Conservation (phyloP, 306 rosid species). For the Benincasa hispida region DNA sequence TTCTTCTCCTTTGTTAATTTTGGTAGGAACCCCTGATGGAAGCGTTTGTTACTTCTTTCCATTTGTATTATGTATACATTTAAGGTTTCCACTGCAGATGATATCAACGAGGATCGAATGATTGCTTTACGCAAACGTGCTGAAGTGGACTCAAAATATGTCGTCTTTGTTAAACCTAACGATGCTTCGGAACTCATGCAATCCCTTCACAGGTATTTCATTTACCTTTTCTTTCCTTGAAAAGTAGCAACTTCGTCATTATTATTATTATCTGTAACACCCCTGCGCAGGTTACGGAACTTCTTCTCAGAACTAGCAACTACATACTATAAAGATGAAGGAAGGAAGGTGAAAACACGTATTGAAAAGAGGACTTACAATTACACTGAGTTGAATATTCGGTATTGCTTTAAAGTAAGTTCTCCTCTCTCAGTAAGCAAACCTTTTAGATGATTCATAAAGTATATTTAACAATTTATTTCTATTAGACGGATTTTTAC, state of each 20-base stretch:
- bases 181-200: slow-evolving; percentile 41
- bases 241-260: background rate
- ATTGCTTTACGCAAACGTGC: slow-evolving; percentile 81
- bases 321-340: slow-evolving; percentile 71
- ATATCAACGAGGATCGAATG: slow-evolving; percentile 75
- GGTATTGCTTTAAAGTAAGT: slow-evolving; percentile 84
- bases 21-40: background rate
- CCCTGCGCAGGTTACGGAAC: slow-evolving; percentile 49
- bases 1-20: background rate
- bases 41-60: background rate
- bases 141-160: slow-evolving; percentile 65
- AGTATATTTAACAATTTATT: background rate
- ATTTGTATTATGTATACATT: background rate
- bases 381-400: slow-evolving; percentile 54
- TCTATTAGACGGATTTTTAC: background rate
- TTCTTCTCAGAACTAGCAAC: slow-evolving; percentile 54
- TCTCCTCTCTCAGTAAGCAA: background rate
- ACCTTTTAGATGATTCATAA: background rate
- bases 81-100: slow-evolving; percentile 33
- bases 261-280: background rate
- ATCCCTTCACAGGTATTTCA: slow-evolving; percentile 45
- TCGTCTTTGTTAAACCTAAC: slow-evolving; percentile 40
- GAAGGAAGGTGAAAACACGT: slow-evolving; percentile 55
- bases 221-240: background rate
- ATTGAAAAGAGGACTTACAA: slow-evolving; percentile 62